A percentile compares a stretch with the other conserved stretches of the same genome.
phyloP scores from a whole-genome alignment of 2,329 filamentous ascomycete genomes.

The Sporothrix phasma region DNA sequence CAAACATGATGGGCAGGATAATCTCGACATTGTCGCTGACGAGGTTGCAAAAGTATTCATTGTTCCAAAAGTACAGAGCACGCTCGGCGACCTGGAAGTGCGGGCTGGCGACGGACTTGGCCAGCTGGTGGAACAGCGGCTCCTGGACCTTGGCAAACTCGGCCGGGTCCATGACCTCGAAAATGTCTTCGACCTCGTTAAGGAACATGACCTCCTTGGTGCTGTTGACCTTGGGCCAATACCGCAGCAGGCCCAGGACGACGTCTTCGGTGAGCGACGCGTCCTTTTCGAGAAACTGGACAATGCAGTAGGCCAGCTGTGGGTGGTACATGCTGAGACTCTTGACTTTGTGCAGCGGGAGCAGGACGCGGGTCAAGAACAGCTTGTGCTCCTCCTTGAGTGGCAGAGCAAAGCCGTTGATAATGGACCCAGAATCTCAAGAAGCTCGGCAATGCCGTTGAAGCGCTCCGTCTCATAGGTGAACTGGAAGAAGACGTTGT shows the following conservation, averaged over 20 bases:
- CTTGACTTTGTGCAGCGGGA: conserved; percentile 96
- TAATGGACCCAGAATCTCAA: conserved; percentile 98
- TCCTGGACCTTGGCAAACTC: conserved; percentile 99
- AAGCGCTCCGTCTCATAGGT: conserved; percentile 97
- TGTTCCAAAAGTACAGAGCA: conserved; percentile 99
- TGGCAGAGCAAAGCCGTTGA: conserved; percentile 94
- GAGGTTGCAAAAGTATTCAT: conserved; percentile 98
- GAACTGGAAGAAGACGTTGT: conserved; percentile 99
- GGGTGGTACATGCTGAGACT: conserved; percentile 99
- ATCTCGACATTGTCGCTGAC: conserved; percentile 99
- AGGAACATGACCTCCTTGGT: conserved; percentile 99
- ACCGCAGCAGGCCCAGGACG: conserved; percentile 84
- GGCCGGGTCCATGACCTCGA: conserved; percentile 97
- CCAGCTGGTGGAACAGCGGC: conserved; percentile 90
- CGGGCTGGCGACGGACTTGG: conserved; percentile 94
- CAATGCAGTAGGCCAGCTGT: conserved; percentile 95
- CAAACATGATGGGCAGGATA: conserved; percentile 98
- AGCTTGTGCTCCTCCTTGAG: conserved; percentile 98
- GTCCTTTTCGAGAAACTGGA: conserved; percentile 97
- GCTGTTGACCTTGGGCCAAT: conserved; percentile 99
- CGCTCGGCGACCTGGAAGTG: conserved; percentile 98
- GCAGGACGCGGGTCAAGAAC: conserved; percentile 84
- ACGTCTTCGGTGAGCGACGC: conserved; percentile 95
- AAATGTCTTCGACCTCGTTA: conserved; percentile 98
- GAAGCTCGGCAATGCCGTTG: conserved; percentile 91